Conservation (phyloP, 192 early-diverging fungal species). For the Coemansia sp. region DNA sequence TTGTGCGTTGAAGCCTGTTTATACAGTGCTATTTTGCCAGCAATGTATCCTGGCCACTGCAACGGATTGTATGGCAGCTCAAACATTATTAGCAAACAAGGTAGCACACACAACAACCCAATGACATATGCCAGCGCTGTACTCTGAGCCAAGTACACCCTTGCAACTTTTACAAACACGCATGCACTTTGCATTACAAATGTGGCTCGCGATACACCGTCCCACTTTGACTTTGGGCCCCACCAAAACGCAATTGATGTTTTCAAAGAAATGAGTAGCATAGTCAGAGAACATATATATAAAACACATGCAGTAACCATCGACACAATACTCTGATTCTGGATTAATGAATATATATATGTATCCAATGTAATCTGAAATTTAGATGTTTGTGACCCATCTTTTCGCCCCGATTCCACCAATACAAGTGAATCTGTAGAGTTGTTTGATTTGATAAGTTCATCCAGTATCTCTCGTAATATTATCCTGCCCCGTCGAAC, state of each 20-base stretch:
- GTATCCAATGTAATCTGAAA: too few relatives aligned
- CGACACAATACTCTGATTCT: too few relatives aligned
- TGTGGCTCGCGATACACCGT: neutral
- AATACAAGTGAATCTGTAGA: too few relatives aligned
- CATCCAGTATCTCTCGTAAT: neutral
- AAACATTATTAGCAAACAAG: neutral
- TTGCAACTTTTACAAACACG: too few relatives aligned
- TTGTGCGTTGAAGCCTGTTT: neutral
- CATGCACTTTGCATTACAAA: neutral
- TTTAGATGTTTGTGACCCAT: too few relatives aligned
- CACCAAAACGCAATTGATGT: neutral
- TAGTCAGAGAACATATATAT: neutral
- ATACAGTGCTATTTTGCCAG: neutral
- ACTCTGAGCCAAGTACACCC: neutral
- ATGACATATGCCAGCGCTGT: neutral
- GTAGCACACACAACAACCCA: neutral
- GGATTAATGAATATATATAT: too few relatives aligned
- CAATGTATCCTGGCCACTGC: neutral
- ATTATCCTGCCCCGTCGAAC: neutral
- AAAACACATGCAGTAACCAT: neutral
- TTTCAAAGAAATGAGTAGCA: neutral
- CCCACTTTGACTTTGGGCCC: neutral
- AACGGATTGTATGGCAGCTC: neutral
- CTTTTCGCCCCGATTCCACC: too few relatives aligned
- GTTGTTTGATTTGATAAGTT: too few relatives aligned